Conservation (phyloP, 2,329 filamentous ascomycete species). For the Fusarium poae region DNA sequence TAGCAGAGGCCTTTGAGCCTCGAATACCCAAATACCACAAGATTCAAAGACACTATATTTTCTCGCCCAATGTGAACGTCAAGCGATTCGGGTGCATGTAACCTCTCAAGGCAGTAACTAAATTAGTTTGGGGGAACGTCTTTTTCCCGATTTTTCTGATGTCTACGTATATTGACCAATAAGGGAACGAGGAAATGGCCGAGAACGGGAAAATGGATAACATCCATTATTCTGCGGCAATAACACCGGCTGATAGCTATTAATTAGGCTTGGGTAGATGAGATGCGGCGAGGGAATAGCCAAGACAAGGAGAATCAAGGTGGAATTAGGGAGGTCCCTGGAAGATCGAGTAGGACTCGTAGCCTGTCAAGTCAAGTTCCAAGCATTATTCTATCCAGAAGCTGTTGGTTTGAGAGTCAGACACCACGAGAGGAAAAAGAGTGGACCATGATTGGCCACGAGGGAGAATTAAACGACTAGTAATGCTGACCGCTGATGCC, state of each 20-base stretch:
- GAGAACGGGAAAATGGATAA: conserved; percentile 9
- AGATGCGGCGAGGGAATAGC: neutral
- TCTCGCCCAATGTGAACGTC: conserved; percentile 22
- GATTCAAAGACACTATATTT: conserved; percentile 31
- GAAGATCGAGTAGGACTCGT: neutral
- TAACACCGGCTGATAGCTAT: conserved; percentile 9
- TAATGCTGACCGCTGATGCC: conserved; percentile 15
- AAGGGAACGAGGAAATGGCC: neutral
- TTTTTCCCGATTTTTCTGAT: conserved; percentile 11
- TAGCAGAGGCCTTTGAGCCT: conserved; percentile 29
- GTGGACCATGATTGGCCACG: conserved; percentile 35
- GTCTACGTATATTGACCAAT: conserved; percentile 20
- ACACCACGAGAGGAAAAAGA: conserved; percentile 40
- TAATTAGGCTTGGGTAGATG: neutral
- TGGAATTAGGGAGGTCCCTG: neutral
- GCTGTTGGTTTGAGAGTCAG: conserved; percentile 29
- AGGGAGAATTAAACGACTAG: neutral
- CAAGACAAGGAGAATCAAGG: neutral
- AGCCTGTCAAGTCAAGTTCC: neutral
- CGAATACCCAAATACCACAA: conserved; percentile 45
- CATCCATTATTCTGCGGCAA: neutral
- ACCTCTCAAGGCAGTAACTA: conserved; percentile 9
- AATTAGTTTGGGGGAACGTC: conserved; percentile 24
- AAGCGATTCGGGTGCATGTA: conserved; percentile 12
- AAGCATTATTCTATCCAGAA: neutral